phyloP scores from a whole-genome alignment of 768 basidiomycete species.

The Lactifluus pinguis region DNA sequence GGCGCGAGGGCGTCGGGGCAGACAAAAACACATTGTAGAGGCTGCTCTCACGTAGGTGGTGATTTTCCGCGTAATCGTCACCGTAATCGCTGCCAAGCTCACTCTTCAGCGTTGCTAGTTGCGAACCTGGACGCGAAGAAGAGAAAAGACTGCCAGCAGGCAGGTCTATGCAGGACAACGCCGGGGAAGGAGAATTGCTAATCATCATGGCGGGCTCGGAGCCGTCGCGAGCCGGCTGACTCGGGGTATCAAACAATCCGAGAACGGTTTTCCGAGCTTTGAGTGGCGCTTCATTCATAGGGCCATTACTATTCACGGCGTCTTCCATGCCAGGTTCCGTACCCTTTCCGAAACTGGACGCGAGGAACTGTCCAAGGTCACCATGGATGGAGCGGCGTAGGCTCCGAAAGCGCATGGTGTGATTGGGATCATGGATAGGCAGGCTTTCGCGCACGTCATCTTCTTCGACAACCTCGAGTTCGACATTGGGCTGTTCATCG shows the following conservation, averaged over 20 bases:
- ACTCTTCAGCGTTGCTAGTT: constrained; percentile 38
- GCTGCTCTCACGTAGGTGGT: constrained; percentile 46
- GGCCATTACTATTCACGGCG: constrained; percentile 20
- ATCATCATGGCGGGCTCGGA: constrained; percentile 1
- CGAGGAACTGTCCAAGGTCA: constrained; percentile 22
- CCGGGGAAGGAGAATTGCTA: constrained; percentile 4
- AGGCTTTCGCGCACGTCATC: constrained; percentile 27
- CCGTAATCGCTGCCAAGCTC: constrained; percentile 51
- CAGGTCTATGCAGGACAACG: constrained; percentile 14
- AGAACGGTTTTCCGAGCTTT: constrained; percentile 47
- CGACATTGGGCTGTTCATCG: constrained; percentile 42
- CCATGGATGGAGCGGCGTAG: constrained; percentile 35
- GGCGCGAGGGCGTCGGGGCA: constrained; percentile 21
- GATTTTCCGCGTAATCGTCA: constrained; percentile 34
- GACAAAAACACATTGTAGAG: constrained; percentile 37
- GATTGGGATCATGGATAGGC: constrained; percentile 25
- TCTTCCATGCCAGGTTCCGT: constrained; percentile 23
- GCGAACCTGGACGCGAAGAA: background rate
- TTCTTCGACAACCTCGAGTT: constrained; percentile 36
- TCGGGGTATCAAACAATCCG: constrained; percentile 45
- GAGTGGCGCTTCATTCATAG: constrained; percentile 5
- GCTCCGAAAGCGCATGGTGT: constrained; percentile 42
- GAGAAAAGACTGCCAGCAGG: constrained; percentile 6
- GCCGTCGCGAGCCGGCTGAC: constrained; percentile 5
- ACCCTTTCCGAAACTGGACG: constrained; percentile 19